phyloP scores from a whole-genome alignment of 306 rosid species.

The Adenanthera pavonina region DNA sequence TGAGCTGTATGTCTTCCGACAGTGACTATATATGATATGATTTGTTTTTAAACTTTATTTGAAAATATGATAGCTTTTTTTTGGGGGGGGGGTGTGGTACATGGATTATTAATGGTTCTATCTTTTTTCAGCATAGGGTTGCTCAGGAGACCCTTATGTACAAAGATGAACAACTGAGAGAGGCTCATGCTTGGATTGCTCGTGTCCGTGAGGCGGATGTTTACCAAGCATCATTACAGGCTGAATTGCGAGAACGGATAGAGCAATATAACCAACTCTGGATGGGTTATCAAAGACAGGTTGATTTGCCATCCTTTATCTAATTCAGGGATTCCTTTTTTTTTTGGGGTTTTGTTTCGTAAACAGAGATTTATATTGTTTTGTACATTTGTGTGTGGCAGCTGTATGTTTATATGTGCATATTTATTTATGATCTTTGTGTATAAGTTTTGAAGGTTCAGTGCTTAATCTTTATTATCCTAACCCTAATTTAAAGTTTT shows the following conservation, averaged over 20 bases:
- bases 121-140: slow-evolving; percentile 87
- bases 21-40: slow-evolving; percentile 11
- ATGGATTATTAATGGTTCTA: slow-evolving; percentile 38
- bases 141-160: slow-evolving; percentile 85
- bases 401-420: background rate
- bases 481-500: background rate
- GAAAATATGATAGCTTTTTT: slow-evolving; percentile 9
- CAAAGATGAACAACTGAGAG: slow-evolving; percentile 92
- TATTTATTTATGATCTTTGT: background rate
- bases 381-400: background rate
- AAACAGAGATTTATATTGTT: background rate
- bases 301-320: slow-evolving; percentile 41
- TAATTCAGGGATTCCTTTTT: slow-evolving; percentile 3
- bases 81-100: background rate
- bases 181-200: slow-evolving; percentile 93
- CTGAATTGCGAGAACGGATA: slow-evolving; percentile 86
- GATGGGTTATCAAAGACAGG: slow-evolving; percentile 97
- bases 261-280: slow-evolving; percentile 97
- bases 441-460: slow-evolving; percentile 21
- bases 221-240: slow-evolving; percentile 86
- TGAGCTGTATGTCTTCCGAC: background rate
- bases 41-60: slow-evolving; percentile 20
- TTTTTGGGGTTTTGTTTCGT: background rate
- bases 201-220: slow-evolving; percentile 96
- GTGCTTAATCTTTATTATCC: slow-evolving; percentile 19